phyloP scores from a whole-genome alignment of 2,329 filamentous ascomycete genomes.

The Paraconiothyrium brasiliense region DNA sequence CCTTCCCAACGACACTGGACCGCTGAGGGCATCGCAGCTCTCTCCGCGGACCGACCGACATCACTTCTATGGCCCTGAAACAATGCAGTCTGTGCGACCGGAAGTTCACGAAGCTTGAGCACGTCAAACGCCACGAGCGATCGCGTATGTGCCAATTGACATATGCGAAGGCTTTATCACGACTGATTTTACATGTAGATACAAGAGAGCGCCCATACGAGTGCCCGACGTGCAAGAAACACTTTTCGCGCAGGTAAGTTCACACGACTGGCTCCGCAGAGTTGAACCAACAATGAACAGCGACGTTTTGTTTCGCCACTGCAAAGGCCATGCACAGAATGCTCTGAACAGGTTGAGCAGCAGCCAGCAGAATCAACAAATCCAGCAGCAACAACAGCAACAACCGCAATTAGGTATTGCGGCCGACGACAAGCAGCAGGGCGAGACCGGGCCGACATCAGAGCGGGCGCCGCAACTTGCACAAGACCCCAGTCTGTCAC shows the following conservation, averaged over 20 bases:
- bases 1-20: conserved; percentile 20
- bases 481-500: conserved; percentile 39
- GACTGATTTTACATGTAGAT: conserved; percentile 51
- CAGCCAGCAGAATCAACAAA: conserved; percentile 39
- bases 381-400: conserved; percentile 35
- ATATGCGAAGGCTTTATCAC: conserved; percentile 13
- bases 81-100: conserved; percentile 60
- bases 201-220: conserved; percentile 65
- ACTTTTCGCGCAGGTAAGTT: conserved; percentile 63
- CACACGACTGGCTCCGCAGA: conserved; percentile 22
- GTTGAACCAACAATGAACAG: conserved; percentile 42
- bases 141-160: conserved; percentile 56
- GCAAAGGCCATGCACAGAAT: conserved; percentile 60
- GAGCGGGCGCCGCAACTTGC: conserved; percentile 32
- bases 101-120: conserved; percentile 65
- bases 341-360: conserved; percentile 47
- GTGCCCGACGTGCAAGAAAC: conserved; percentile 63
- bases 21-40: conserved; percentile 13
- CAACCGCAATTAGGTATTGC: conserved; percentile 24
- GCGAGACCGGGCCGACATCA: conserved; percentile 29
- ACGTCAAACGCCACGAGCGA: conserved; percentile 64
- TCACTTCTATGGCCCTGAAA: conserved; percentile 46
- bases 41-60: conserved; percentile 15
- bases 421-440: conserved; percentile 31
- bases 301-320: conserved; percentile 62